Evolutionary conservation across 768 basidiomycete genomes (phyloP).

Genomic region (Trametopsis cervina): DNA sequence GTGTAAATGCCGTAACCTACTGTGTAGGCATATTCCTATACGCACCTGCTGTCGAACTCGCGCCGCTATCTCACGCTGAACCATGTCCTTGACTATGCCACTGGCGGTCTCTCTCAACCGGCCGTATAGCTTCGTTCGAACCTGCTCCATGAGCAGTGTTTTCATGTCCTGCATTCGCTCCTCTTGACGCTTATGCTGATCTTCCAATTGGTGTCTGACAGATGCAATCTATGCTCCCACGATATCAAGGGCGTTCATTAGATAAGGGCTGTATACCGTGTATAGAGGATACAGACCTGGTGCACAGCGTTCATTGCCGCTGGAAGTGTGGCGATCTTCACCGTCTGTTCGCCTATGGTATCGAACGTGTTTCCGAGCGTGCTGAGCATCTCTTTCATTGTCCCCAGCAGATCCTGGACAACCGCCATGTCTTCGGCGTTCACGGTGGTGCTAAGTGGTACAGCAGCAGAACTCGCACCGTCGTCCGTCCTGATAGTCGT

Average conservation of each 20-base stretch:
- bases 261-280: constrained; percentile 5
- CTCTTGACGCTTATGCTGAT: constrained; percentile 34
- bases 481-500: too few species aligned
- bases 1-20: constrained; percentile 1
- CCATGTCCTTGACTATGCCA: constrained; percentile 27
- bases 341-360: constrained; percentile 37
- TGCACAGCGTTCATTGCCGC: constrained; percentile 38
- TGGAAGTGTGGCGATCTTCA: constrained; percentile 35
- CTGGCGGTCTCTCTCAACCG: constrained; percentile 35
- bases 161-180: constrained; percentile 31
- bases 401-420: constrained; percentile 36
- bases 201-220: constrained; percentile 30
- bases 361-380: constrained; percentile 38
- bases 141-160: constrained; percentile 26
- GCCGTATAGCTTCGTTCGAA: constrained; percentile 27
- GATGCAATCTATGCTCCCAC: constrained; percentile 30
- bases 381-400: constrained; percentile 38
- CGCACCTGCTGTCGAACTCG: constrained; percentile 37
- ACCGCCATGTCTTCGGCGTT: constrained; percentile 5
- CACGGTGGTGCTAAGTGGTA: background rate
- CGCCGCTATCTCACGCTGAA: constrained; percentile 33
- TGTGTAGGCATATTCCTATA: background rate
- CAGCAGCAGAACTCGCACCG: too few species aligned
- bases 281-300: constrained; percentile 29
- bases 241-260: constrained; percentile 7